Conservation (phyloP, 2,329 filamentous ascomycete species). For the Daldinia sp. region DNA sequence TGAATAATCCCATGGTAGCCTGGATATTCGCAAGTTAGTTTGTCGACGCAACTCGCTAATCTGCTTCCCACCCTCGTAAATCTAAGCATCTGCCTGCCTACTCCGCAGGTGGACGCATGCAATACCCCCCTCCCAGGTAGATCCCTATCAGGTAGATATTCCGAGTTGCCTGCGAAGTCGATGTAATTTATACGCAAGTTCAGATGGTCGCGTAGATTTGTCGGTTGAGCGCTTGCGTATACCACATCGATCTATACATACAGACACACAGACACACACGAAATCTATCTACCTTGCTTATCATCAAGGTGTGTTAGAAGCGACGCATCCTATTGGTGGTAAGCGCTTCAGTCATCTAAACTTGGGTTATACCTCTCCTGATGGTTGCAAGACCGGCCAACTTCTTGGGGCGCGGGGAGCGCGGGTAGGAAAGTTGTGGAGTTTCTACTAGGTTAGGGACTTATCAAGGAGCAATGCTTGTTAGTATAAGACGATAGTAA, state of each 20-base stretch:
- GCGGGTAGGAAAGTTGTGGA: constrained; percentile 16
- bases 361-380: constrained; percentile 17
- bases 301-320: constrained; percentile 23
- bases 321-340: constrained; percentile 22
- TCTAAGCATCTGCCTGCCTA: constrained; percentile 12
- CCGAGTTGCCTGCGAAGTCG: neutral
- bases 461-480: neutral
- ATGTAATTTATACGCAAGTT: constrained; percentile 27
- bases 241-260: constrained; percentile 13
- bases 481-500: no score
- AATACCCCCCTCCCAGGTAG: constrained; percentile 9
- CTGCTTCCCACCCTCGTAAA: constrained; percentile 17
- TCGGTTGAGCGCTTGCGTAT: constrained; percentile 27
- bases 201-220: constrained; percentile 23
- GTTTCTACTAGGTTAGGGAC: no score
- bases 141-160: constrained; percentile 6
- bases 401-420: constrained; percentile 26
- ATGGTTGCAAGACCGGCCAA: constrained; percentile 27
- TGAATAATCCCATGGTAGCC: constrained; percentile 13
- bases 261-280: constrained; percentile 1
- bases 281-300: constrained; percentile 22
- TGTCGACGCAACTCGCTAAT: constrained; percentile 10
- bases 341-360: constrained; percentile 13
- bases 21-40: constrained; percentile 4
- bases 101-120: constrained; percentile 4